Base-by-base conservation (phyloP, 306 rosid genomes). In the Acacia confusa region DNA sequence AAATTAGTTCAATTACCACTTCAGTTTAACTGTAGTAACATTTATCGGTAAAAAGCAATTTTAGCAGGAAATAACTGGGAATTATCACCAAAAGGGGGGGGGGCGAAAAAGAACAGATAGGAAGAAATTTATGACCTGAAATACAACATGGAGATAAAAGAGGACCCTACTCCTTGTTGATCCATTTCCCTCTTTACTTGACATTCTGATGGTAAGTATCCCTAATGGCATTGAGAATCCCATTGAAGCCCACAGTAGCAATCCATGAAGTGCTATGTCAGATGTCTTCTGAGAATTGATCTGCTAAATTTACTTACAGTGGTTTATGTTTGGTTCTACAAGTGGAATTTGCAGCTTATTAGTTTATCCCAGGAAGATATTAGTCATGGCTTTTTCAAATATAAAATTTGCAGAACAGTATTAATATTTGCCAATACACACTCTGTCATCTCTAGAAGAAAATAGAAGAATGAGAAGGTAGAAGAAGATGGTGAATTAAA, bases 181-280 rank as follows among this genome's bases (percentile, higher is more conserved):
- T 74, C 90, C 91, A 7, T 86, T 87, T 58, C 86, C 92, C 20
- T 86, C 84, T 77, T 78, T 85, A 38, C 73, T 84, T 13, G 90
- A 92, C 57, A 89, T 85, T 90, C 98, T 90, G 4, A 91, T 87
- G 22, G 83, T 50, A 45, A 95, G 92, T 86, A 95, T 95, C 16
- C 97, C 99, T 74, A 83, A 52, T 76, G 99, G 99, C 95, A 92
- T 84, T 43, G 93, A 79, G 45, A 95, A 81, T 27, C 99, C 98
- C 63, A 92, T 73, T 32, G 99, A 95, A 84, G 85, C 85, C 99
- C 99, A 95, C 19, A 89, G 79, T 60, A 93, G 92, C 48, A 93
- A 53, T 69, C 98, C 99, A 89, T 93, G 99, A 74, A 93, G 27
- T 82, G 86, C 83, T 45, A 95, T 89, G 77, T 92, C 96, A 40